Base-by-base conservation (phyloP, 768 basidiomycete genomes). In the Agaricus blazei region DNA sequence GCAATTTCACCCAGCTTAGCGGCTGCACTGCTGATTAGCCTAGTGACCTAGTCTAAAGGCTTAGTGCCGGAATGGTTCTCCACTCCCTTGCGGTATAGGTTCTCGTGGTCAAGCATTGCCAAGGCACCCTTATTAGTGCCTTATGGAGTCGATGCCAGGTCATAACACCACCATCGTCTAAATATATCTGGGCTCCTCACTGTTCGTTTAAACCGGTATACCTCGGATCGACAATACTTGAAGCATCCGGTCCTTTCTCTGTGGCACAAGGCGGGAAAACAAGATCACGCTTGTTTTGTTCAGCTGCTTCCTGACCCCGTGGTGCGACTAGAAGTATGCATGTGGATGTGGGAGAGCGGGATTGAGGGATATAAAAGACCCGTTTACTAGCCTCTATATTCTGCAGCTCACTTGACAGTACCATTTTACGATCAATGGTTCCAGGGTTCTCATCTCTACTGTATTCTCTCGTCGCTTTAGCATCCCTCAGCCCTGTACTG, bases 401-500 rank as follows among this genome's bases (percentile, higher is more conserved):
- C 48, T 3, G 26, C 24, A 29, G 37, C 19, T 37, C n/a, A 26
- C 28, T 27, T 36, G 7, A 34, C 31, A 9, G 50, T 24, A 50
- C 41, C 42, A 27, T 50, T 43, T 23, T n/a, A 29, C 29, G 23
- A 49, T 9, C n/a, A 48, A 28, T 19, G 31, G 49, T 56, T 48
- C 11, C 40, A 14, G 27, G 41, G 2, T 23, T 50, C 31, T 44
- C 48, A 24, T 9, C 48, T 36, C 37, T 63, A 51, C 37, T 63
- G 50, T 46, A 58, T 52, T 23, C 59, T 50, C 58, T 67, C 48
- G 58, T 59, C 19, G 48, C 50, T 38, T 28, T 62, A 50, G 47
- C 54, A 54, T 56, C 59, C 41, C 51, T 62, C 41, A 31, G 43
- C 59, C 26, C 49, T n/a, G 72, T 61, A n/a, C 62, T 71, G 9